Conservation (phyloP, 768 basidiomycete species). For the Gymnopilus dilepis region DNA sequence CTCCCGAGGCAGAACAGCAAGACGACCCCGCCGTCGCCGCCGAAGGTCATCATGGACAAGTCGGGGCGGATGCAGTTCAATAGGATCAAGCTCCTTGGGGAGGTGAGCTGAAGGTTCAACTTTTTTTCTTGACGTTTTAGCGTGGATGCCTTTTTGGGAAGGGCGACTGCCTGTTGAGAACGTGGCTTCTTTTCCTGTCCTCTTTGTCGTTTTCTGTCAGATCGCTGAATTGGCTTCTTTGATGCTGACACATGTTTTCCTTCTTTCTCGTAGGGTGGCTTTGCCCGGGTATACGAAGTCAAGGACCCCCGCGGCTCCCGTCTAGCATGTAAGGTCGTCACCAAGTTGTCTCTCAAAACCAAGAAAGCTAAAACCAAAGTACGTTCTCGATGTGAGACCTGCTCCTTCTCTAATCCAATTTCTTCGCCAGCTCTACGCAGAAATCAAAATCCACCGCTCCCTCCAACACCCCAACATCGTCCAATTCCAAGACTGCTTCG, state of each 20-base stretch:
- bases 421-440: conserved; percentile 82
- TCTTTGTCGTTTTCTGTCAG: not conserved
- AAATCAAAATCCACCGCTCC: conserved; percentile 96
- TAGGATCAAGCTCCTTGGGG: conserved; percentile 85
- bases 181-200: not conserved
- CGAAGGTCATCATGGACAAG: conserved; percentile 75
- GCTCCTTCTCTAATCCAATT: not conserved
- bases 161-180: no score
- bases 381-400: conserved; percentile 19
- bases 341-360: conserved; percentile 89
- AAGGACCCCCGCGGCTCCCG: conserved; percentile 67
- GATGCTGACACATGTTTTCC: not conserved
- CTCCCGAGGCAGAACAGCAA: conserved; percentile 84
- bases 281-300: conserved; percentile 97
- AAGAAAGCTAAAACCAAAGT: conserved; percentile 99
- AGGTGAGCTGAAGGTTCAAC: conserved; percentile 57
- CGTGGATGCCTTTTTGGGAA: not conserved
- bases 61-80: conserved; percentile 59
- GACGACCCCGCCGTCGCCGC: conserved; percentile 81
- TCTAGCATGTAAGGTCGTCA: conserved; percentile 92
- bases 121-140: conserved; percentile 31
- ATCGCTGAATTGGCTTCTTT: not conserved
- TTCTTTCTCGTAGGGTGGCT: conserved; percentile 69
- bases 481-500: conserved; percentile 90
- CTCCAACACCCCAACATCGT: conserved; percentile 94